A percentile compares a stretch with the other conserved stretches of the same genome.
These are phyloP conservation scores for Lichtheimia ramosa DNA, from an alignment of 371 early-diverging fungal species.

Conservation along the genomic window DNA sequence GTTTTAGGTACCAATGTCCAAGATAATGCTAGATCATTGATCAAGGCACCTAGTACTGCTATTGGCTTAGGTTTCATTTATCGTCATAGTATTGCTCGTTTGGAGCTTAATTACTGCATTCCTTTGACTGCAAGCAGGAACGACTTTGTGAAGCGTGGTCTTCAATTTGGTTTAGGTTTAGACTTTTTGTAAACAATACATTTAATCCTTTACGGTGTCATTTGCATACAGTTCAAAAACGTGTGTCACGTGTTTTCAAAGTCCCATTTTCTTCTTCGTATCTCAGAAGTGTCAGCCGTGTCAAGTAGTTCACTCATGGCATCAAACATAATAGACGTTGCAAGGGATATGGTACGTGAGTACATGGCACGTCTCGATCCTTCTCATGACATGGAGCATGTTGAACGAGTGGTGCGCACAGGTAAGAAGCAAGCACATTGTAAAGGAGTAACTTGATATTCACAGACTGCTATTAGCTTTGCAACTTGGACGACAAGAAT, in stretches of 20 bases:
- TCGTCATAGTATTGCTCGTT: slow-evolving; percentile 80
- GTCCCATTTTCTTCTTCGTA: too few relatives aligned
- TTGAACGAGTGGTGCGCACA: slow-evolving; percentile 68
- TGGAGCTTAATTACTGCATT: slow-evolving; percentile 89
- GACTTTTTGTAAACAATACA: slow-evolving; percentile 66
- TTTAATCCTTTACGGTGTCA: too few relatives aligned
- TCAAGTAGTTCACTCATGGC: too few relatives aligned
- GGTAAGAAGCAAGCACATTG: slow-evolving; percentile 31
- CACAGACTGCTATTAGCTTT: slow-evolving; percentile 21
- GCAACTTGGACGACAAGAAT: slow-evolving; percentile 37
- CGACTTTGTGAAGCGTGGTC: slow-evolving; percentile 78
- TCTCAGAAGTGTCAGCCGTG: too few relatives aligned
- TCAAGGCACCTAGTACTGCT: slow-evolving; percentile 63
- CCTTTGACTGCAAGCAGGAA: slow-evolving; percentile 74
- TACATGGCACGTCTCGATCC: slow-evolving; percentile 71
- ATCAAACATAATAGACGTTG: slow-evolving; percentile 23
- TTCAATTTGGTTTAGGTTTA: slow-evolving; percentile 88
- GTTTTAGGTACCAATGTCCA: slow-evolving; percentile 14
- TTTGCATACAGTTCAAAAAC: too few relatives aligned
- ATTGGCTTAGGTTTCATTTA: slow-evolving; percentile 85
- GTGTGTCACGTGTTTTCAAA: too few relatives aligned
- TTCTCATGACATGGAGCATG: slow-evolving; percentile 81
- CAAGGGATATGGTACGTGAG: slow-evolving; percentile 58
- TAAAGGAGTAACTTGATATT: too few relatives aligned
- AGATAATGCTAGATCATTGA: slow-evolving; percentile 37